Base-by-base conservation (phyloP, 179 eudicot genomes). In the Amaranthus tricolor region DNA sequence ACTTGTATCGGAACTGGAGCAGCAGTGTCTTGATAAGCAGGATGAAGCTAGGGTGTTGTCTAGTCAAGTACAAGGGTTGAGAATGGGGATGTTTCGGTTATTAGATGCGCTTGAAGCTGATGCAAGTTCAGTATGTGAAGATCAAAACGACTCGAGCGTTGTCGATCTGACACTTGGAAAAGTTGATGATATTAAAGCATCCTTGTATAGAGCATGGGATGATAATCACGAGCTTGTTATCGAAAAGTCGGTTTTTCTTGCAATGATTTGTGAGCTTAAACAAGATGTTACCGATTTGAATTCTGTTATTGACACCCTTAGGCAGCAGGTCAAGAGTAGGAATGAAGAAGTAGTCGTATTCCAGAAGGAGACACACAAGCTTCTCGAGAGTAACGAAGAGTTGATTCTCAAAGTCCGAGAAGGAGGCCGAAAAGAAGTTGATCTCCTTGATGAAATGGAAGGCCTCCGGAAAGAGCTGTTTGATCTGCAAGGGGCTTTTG, bases 171-270 rank as follows among this genome's bases (percentile, higher is more conserved):
- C 93, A 70, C 84, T 79, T 51, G 75, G 72, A 76, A 87, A 88
- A 68, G 60, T 93, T 56, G 83, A 79, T 70, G 81, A 81, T 54
- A 72, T 79, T 24, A 91, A 87, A 80, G 61, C 58, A 50, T 84
- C 89, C 57, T 76, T 90, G 4, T 66, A 13, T 70, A 65, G 79
- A 79, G 80, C 83, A 6, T 81, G 78, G 79, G 90, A 89, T 69
- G 93, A 88, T 74, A 93, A 91, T 74, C 86, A 83, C 72, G 76
- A 77, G 78, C 82, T 76, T 78, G 82, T 81, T 49, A 77, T 93
- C 59, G 85, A 93, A 76, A 88, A 80, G 45, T 87, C 91, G 1
- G 92, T 89, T 77, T 83, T 96, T 66, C 69, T 85, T 68, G 74
- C 93, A 66, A 75, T 84, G 72, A 81, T 93, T 74, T 65, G 78